Conservation (phyloP, 176 grass and related monocot species). For the Bonia amplexicaulis region DNA sequence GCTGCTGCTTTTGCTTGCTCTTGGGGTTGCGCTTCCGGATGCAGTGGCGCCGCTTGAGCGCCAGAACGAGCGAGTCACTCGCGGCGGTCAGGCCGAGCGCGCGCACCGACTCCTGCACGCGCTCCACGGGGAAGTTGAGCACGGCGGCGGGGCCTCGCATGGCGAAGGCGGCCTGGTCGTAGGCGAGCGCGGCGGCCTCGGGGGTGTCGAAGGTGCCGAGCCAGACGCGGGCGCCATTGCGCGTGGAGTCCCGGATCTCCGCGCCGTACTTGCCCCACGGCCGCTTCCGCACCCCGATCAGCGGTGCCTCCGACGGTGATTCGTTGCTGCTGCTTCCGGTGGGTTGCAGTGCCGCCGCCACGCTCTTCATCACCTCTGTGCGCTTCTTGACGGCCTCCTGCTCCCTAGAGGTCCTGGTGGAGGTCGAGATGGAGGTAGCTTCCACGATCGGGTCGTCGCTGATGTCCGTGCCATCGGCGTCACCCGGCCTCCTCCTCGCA, state of each 20-base stretch:
- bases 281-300: slow-evolving; percentile 39
- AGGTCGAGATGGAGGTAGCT: too few species aligned
- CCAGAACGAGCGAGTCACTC: slow-evolving; percentile 7
- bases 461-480: too few species aligned
- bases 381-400: too few species aligned
- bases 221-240: slow-evolving; percentile 53
- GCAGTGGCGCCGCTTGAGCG: slow-evolving; percentile 26
- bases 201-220: slow-evolving; percentile 62
- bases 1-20: neutral
- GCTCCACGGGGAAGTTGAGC: slow-evolving; percentile 6
- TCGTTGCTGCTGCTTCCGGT: neutral
- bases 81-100: neutral
- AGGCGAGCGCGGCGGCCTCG: slow-evolving; percentile 60
- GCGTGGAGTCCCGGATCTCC: slow-evolving; percentile 49
- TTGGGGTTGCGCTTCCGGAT: slow-evolving; percentile 12
- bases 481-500: too few species aligned
- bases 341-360: neutral
- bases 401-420: too few species aligned
- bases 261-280: slow-evolving; percentile 63
- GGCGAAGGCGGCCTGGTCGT: slow-evolving; percentile 54
- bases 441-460: too few species aligned
- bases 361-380: neutral
- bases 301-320: neutral
- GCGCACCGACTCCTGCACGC: slow-evolving; percentile 6
- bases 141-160: neutral